Evolutionary conservation across 2,329 filamentous ascomycete genomes (phyloP), one percentile per base, ranked within the genome.

Genomic region (Pseudopyricularia javanii): DNA sequence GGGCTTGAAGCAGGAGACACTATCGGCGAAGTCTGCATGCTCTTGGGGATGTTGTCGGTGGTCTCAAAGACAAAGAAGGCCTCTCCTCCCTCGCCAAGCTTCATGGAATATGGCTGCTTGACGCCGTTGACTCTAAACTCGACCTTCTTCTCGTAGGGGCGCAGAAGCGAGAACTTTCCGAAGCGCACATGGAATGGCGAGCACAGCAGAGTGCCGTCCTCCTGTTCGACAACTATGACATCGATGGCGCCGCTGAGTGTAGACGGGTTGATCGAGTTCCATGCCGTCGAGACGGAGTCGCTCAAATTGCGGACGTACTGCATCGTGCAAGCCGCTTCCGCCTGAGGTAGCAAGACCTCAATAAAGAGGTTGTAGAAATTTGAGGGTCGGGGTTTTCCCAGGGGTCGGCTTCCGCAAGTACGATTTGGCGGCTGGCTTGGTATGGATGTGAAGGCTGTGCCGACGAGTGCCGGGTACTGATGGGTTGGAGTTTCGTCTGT

Each of bases 51-150:
- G 62, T 82, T 85, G 60, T 91, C 88, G 52, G 85, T 86, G 8
- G 93, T 98, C 71, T 97, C 90, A 63, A 98, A 97, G 58, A 98
- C 90, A 68, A 98, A 98, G 72, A 98, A 98, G 26, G 93, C 93
- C 72, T 98, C 93, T 58, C 93, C 93, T 51, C 89, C 93, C 66
- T 98, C 93, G 47, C 93, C 93, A 20, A 98, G 78, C 72, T 98
- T 98, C 93, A 98, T 98, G 48, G 93, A 83, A 73, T 95, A 96
- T 59, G 93, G 78, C 67, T 95, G 90, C 70, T 93, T 94, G 56
- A 79, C 72, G 63, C 88, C 86, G 75, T 98, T 98, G 76, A 98
- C 91, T 61, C 80, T 80, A 72, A 98, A 98, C 70, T 97, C 91
- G 63, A 98, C 93, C 79, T 97, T 98, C 73, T 98, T 98, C 70